A percentile compares a stretch with the other conserved stretches of the same genome.
Evolutionary conservation across 305 asterid genomes (phyloP).

Genomic region (Fraxinus platypoda): DNA sequence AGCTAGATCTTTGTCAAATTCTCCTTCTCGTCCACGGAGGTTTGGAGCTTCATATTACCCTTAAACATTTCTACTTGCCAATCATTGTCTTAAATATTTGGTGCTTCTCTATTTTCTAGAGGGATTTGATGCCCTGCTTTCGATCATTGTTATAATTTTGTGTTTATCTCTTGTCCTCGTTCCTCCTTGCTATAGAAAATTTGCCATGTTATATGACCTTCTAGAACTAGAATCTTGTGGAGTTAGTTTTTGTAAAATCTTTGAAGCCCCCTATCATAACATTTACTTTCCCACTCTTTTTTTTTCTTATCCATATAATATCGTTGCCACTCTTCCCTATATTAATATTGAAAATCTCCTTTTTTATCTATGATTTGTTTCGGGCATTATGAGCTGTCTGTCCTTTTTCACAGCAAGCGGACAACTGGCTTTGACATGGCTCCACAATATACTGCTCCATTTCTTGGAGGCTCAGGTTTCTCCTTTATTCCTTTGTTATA

Average conservation of each 20-base stretch:
- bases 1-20: constrained; percentile 29
- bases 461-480: constrained; percentile 48
- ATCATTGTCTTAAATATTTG: neutral
- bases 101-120: neutral
- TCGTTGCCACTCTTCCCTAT: neutral
- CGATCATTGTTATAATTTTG: constrained; percentile 1
- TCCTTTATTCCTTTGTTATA: constrained; percentile 20
- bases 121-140: neutral
- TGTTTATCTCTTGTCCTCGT: constrained; percentile 1
- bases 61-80: constrained; percentile 19
- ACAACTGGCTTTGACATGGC: constrained; percentile 69
- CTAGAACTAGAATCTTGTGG: neutral
- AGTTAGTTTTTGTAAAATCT: neutral
- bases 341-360: neutral
- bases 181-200: constrained; percentile 11
- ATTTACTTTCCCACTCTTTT: neutral
- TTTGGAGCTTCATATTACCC: constrained; percentile 12
- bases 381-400: constrained; percentile 1
- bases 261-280: neutral
- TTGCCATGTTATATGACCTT: neutral
- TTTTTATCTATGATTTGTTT: constrained; percentile 9
- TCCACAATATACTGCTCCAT: constrained; percentile 42
- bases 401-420: constrained; percentile 42
- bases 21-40: constrained; percentile 34
- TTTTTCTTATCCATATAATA: constrained; percentile 3